These are phyloP conservation scores for Sarocladium brachiariae DNA, from an alignment of 2,329 filamentous ascomycete genomes.

Conservation along the genomic window DNA sequence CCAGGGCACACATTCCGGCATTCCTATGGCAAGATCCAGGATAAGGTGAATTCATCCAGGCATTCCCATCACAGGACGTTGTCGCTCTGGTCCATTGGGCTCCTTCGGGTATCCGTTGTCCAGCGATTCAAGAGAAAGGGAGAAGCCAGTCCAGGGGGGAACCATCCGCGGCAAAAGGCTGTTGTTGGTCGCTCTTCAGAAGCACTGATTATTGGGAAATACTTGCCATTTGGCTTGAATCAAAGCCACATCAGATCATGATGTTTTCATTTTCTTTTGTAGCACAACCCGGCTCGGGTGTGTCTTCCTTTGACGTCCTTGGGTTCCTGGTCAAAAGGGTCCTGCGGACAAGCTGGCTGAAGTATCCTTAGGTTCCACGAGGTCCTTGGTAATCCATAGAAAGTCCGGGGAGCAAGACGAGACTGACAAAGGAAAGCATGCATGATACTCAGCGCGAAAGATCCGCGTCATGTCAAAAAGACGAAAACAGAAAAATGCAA, in stretches of 20 bases:
- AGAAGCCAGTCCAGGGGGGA: slow-evolving; percentile 4
- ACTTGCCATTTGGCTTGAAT: slow-evolving; percentile 7
- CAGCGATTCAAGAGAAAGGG: slow-evolving; percentile 5
- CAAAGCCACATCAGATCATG: slow-evolving; percentile 7
- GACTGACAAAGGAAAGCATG: slow-evolving; percentile 17
- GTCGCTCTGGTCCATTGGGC: not conserved
- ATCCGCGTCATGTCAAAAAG: slow-evolving; percentile 16
- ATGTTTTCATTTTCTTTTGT: not conserved
- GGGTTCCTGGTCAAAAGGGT: not conserved
- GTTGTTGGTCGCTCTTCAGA: slow-evolving; percentile 5
- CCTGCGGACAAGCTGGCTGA: not conserved
- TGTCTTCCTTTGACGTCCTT: not conserved
- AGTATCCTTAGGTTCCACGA: not conserved
- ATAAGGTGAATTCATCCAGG: not conserved
- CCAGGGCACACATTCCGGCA: not conserved
- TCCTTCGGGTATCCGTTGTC: not conserved
- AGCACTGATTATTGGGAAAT: not conserved
- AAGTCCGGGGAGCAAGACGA: slow-evolving; percentile 8
- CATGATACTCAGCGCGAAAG: slow-evolving; percentile 25
- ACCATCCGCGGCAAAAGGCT: not conserved
- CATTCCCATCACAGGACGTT: not conserved
- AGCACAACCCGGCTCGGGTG: slow-evolving; percentile 8
- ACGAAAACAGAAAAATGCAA: slow-evolving; percentile 27
- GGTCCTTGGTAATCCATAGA: slow-evolving; percentile 11
- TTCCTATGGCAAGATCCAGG: not conserved